Percentiles rank a stretch among this genome's conserved stretches.
Evolutionary conservation across 1,139 yeast genomes (phyloP).

Genomic region (Petasospora fabianii): DNA sequence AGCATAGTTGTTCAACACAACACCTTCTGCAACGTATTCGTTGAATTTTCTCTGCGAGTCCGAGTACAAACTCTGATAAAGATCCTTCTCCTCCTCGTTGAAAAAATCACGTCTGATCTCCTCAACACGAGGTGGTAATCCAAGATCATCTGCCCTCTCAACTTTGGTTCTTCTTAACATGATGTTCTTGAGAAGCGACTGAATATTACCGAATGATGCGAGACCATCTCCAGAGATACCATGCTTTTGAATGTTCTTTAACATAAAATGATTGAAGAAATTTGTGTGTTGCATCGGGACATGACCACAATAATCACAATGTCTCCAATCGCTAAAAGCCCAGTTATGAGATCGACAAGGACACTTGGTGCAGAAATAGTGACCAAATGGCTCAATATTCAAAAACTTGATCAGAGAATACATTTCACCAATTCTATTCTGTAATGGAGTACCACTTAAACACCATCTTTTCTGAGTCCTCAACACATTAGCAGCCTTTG

Average conservation of each 20-base stretch:
- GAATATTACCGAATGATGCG: constrained; percentile 72
- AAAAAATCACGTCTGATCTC: constrained; percentile 82
- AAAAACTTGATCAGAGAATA: constrained; percentile 85
- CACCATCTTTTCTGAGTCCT: constrained; percentile 80
- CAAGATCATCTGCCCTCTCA: constrained; percentile 95
- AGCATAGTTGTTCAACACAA: constrained; percentile 68
- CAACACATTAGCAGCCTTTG: constrained; percentile 80
- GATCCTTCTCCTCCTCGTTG: constrained; percentile 91
- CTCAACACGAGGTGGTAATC: constrained; percentile 91
- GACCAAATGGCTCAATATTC: constrained; percentile 79
- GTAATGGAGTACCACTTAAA: constrained; percentile 92
- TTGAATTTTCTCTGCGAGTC: constrained; percentile 81
- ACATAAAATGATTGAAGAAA: constrained; percentile 90
- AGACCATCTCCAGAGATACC: constrained; percentile 81
- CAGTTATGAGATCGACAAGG: constrained; percentile 78
- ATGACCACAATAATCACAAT: constrained; percentile 85
- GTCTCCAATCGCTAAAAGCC: constrained; percentile 77
- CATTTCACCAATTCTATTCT: constrained; percentile 93
- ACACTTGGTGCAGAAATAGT: constrained; percentile 89
- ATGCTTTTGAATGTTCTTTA: constrained; percentile 83
- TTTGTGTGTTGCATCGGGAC: constrained; percentile 93
- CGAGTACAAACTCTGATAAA: constrained; percentile 81
- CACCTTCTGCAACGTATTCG: constrained; percentile 79
- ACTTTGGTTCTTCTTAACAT: constrained; percentile 94
- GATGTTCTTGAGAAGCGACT: constrained; percentile 65